phyloP scores from a whole-genome alignment of 768 basidiomycete species.

The Russula foetens region DNA sequence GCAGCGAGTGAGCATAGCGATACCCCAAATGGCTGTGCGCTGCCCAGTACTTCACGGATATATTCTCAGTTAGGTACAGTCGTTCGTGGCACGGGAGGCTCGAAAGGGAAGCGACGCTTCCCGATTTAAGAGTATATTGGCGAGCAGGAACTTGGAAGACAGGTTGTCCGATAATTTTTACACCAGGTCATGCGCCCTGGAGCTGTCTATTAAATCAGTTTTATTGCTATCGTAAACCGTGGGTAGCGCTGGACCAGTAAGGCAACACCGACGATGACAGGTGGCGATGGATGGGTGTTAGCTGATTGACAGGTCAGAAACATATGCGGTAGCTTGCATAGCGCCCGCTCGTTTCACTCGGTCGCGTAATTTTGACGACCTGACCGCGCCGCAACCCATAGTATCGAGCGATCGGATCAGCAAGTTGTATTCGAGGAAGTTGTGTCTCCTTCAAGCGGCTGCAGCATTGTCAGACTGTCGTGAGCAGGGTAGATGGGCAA shows the following conservation, averaged over 20 bases:
- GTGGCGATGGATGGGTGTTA: background rate
- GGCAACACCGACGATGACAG: background rate
- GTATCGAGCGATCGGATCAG: conserved; percentile 97
- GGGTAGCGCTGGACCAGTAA: background rate
- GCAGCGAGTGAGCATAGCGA: background rate
- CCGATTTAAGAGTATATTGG: background rate
- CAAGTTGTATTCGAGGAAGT: conserved; percentile 90
- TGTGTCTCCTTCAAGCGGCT: conserved; percentile 98
- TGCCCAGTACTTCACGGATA: no score
- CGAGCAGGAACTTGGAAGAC: background rate
- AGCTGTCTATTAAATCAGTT: background rate
- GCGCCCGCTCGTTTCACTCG: conserved; percentile 92
- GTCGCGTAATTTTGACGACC: conserved; percentile 96
- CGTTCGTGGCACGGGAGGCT: background rate
- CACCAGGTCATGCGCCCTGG: no score
- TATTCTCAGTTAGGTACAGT: no score
- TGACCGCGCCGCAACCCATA: conserved; percentile 93
- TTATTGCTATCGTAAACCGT: background rate
- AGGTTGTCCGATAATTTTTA: no score
- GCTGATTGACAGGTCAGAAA: conserved; percentile 40
- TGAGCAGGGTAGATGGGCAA: conserved; percentile 10
- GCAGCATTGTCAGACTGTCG: conserved; percentile 8
- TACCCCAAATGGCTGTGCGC: background rate
- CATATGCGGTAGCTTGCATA: conserved; percentile 91
- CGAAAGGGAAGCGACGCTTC: background rate